A percentile compares a stretch with the other conserved stretches of the same genome.
These are phyloP conservation scores for Diplodia scrobiculata DNA, from an alignment of 2,329 filamentous ascomycete species.

Conservation along the genomic window DNA sequence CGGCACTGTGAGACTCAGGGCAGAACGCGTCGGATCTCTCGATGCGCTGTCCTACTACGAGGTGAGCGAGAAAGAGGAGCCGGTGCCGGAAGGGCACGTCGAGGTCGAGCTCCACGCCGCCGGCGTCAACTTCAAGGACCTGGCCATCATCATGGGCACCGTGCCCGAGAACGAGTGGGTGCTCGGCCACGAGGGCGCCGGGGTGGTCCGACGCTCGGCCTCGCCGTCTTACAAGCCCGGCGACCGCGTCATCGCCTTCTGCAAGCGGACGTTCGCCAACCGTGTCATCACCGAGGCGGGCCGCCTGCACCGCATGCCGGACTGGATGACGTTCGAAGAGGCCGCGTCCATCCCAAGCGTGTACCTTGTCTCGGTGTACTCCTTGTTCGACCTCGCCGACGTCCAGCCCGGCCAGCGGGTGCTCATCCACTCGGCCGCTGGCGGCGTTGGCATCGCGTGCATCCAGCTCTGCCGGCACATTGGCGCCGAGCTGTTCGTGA, in stretches of 20 bases:
- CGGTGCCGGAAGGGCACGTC: no score
- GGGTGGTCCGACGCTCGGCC: constrained; percentile 35
- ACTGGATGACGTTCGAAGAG: constrained; percentile 36
- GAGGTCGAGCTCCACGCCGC: no score
- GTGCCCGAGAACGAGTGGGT: no score
- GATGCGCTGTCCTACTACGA: no score
- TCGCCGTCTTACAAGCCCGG: constrained; percentile 29
- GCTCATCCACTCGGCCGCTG: constrained; percentile 32
- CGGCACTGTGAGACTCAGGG: no score
- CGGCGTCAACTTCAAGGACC: neutral
- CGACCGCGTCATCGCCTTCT: constrained; percentile 32
- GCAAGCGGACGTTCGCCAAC: constrained; percentile 13
- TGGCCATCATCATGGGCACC: constrained; percentile 38
- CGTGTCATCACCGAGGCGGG: constrained; percentile 16
- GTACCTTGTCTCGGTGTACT: constrained; percentile 36
- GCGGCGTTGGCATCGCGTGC: constrained; percentile 33
- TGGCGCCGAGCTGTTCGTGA: constrained; percentile 33
- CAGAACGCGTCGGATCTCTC: no score
- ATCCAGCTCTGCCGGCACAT: constrained; percentile 33
- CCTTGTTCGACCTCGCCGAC: constrained; percentile 34
- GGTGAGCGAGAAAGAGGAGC: no score
- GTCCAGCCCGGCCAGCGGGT: constrained; percentile 30
- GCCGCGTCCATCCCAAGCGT: constrained; percentile 36
- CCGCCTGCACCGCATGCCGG: constrained; percentile 35
- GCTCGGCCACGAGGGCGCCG: constrained; percentile 29